Percentiles rank a stretch among this genome's conserved stretches.
phyloP scores from a whole-genome alignment of 306 rosid genomes.

The Malus fusca region DNA sequence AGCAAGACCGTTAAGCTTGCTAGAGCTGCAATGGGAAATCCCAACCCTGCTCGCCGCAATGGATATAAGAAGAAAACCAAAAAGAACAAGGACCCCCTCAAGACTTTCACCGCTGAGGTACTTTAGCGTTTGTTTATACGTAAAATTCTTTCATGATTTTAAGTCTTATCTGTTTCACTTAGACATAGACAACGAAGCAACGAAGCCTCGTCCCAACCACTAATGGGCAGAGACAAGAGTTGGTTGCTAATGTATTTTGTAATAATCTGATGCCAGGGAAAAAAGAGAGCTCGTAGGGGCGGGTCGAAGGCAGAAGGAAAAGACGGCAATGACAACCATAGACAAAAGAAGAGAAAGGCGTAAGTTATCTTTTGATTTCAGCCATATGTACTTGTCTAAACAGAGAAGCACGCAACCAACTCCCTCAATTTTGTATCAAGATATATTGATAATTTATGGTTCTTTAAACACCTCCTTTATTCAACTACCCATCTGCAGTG shows the following conservation, averaged over 20 bases:
- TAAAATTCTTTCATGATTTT: background rate
- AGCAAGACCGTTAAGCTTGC: slow-evolving; percentile 64
- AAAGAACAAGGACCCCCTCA: slow-evolving; percentile 20
- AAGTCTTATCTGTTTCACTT: background rate
- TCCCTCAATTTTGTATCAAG: background rate
- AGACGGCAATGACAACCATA: slow-evolving; percentile 25
- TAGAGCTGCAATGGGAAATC: slow-evolving; percentile 35
- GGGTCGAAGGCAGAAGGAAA: slow-evolving; percentile 27
- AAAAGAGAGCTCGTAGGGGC: slow-evolving; percentile 4
- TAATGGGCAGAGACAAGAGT: slow-evolving; percentile 21
- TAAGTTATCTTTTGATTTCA: background rate
- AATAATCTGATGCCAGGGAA: slow-evolving; percentile 6
- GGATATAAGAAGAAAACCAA: slow-evolving; percentile 7
- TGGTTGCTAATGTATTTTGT: slow-evolving; percentile 1
- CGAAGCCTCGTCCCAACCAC: background rate
- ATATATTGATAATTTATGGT: background rate
- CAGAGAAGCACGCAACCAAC: background rate
- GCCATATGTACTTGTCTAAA: background rate
- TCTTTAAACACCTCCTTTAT: no score
- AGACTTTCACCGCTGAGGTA: slow-evolving; percentile 24
- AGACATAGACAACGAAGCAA: background rate
- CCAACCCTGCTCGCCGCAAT: background rate
- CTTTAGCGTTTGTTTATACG: background rate
- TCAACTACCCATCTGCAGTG: no score
- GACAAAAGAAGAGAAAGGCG: slow-evolving; percentile 29